Evolutionary conservation across 108 stramenopile genomes (phyloP), one percentile per base, ranked within the genome.

Genomic region (Epipyxis sp.): DNA sequence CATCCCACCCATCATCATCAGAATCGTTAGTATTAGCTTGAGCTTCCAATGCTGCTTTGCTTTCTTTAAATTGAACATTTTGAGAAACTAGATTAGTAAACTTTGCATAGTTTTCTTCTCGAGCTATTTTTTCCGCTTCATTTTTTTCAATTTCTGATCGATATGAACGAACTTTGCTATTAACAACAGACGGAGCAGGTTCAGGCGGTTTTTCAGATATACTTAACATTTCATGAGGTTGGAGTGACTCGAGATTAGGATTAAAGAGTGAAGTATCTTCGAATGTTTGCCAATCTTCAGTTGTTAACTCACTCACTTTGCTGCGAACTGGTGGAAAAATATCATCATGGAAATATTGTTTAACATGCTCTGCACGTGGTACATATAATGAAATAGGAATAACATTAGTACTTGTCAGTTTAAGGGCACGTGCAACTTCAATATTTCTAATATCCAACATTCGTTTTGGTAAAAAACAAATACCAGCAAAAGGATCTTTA

Each of bases 261-360:
- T 50, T 6, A 20, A 50, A 50, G 65, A 43, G 20, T 6, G 65
- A 43, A 67, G 65, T 6, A 13, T 6, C 13, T 67, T 43, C 65
- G 20, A 67, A 6, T 13, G 6, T 67, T 20, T 13, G 6, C 46
- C 46, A 50, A 50, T 50, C 46, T 13, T 50, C 46, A 13, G 20
- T 20, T 77, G 77, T 32, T 62, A 71, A 0, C 69, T 40, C 1
- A 1, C 79, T 27, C 46, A 76, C 6, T 43, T 32, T 6, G 80
- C 76, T 29, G 78, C 82, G 76, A 69, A 68, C 25, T 69, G 79
- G 82, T 39, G 27, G 2, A 79, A 84, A 85, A 0, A 85, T 79
- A 32, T 84, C 83, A 44, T 85, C 85, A 40, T 85, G 85, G 78
- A 84, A 85, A 79, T 72, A 85, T 32, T 37, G 81, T 59, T 84